Evolutionary conservation across 257 asterid species (phyloP).

Genomic region (Phtheirospermum japonicum): DNA sequence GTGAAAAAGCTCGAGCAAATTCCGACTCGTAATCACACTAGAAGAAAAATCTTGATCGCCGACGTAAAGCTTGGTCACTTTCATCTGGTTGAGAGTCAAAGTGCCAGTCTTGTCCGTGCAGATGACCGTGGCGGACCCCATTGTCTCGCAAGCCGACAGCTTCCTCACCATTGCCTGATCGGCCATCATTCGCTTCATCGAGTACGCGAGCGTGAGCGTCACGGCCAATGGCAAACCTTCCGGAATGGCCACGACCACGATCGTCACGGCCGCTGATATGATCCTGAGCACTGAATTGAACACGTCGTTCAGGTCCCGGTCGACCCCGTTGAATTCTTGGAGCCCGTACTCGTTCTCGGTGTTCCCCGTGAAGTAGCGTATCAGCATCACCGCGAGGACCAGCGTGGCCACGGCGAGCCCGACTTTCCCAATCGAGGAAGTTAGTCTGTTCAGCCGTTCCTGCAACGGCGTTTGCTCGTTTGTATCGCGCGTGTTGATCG

Average conservation of each 20-base stretch:
- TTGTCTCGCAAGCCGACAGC: slow-evolving; percentile 61
- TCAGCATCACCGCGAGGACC: slow-evolving; percentile 44
- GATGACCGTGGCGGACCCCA: slow-evolving; percentile 66
- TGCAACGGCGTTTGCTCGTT: slow-evolving; percentile 54
- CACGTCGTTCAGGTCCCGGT: slow-evolving; percentile 30
- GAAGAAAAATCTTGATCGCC: slow-evolving; percentile 28
- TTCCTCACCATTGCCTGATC: slow-evolving; percentile 66
- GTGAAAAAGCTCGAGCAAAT: slow-evolving; percentile 37
- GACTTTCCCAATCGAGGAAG: slow-evolving; percentile 44
- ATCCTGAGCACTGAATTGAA: slow-evolving; percentile 48
- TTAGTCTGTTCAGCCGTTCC: slow-evolving; percentile 39
- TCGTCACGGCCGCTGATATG: slow-evolving; percentile 46
- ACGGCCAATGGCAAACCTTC: slow-evolving; percentile 70
- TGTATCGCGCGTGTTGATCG: slow-evolving; percentile 25
- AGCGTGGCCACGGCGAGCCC: slow-evolving; percentile 47
- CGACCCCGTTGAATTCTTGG: slow-evolving; percentile 35
- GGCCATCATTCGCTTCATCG: slow-evolving; percentile 54
- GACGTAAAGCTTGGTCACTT: slow-evolving; percentile 43
- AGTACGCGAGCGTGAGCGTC: slow-evolving; percentile 52
- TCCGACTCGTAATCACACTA: slow-evolving; percentile 14
- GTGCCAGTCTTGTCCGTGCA: slow-evolving; percentile 65
- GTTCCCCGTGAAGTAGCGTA: slow-evolving; percentile 60
- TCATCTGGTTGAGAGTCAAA: slow-evolving; percentile 46
- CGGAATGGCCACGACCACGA: slow-evolving; percentile 60
- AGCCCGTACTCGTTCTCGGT: slow-evolving; percentile 24